These are phyloP conservation scores for Cadophora malorum DNA, from an alignment of 2,329 filamentous ascomycete species.

Conservation along the genomic window DNA sequence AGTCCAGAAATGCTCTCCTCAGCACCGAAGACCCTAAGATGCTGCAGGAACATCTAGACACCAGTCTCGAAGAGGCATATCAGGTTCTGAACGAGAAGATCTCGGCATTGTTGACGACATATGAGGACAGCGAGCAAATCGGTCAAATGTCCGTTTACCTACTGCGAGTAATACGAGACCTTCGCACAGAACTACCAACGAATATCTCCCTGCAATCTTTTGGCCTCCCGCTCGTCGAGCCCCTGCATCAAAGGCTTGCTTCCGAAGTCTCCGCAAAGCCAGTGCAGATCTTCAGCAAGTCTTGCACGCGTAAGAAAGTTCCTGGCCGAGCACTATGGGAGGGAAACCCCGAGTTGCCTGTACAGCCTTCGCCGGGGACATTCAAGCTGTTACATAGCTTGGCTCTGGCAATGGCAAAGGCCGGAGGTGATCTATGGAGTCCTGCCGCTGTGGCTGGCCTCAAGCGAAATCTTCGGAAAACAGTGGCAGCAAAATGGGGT, in stretches of 20 bases:
- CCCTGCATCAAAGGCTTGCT: constrained; percentile 69
- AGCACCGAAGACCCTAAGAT: constrained; percentile 74
- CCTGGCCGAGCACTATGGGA: constrained; percentile 79
- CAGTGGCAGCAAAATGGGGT: constrained; percentile 54
- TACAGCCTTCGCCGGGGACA: constrained; percentile 76
- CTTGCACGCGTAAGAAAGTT: constrained; percentile 55
- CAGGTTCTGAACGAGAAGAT: constrained; percentile 63
- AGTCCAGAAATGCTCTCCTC: constrained; percentile 69
- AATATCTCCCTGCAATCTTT: constrained; percentile 59
- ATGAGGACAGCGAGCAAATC: constrained; percentile 54
- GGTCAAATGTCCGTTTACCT: constrained; percentile 68
- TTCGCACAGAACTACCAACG: constrained; percentile 70
- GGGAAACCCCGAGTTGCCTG: constrained; percentile 74
- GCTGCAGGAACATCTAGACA: constrained; percentile 64
- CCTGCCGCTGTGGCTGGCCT: constrained; percentile 66
- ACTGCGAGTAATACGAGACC: constrained; percentile 75
- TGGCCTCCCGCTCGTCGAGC: constrained; percentile 64
- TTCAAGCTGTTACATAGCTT: constrained; percentile 76
- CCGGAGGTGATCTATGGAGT: constrained; percentile 84
- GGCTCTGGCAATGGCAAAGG: constrained; percentile 68
- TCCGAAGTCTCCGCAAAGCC: constrained; percentile 56
- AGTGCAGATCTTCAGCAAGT: constrained; percentile 55
- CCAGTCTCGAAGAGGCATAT: constrained; percentile 63
- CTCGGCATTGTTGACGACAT: constrained; percentile 55
- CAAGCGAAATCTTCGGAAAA: constrained; percentile 61